phyloP scores from a whole-genome alignment of 2,329 filamentous ascomycete genomes.

The Fulvia fulva region DNA sequence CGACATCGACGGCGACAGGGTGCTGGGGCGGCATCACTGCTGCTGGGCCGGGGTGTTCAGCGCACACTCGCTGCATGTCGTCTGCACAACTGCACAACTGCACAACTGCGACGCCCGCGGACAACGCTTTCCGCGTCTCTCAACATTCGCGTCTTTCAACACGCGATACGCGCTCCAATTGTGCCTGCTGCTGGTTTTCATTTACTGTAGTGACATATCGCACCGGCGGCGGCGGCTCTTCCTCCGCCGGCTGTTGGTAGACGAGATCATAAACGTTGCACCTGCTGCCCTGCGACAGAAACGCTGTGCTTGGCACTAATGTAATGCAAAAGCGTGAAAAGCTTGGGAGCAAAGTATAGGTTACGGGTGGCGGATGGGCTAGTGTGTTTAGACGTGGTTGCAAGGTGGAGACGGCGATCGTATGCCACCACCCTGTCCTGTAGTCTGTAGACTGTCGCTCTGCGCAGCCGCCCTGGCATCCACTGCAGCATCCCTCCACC shows the following conservation, averaged over 20 bases:
- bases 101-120: too few relatives aligned
- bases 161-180: too few relatives aligned
- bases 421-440: background rate
- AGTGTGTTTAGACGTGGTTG: background rate
- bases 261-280: background rate
- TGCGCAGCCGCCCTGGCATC: background rate
- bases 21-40: background rate
- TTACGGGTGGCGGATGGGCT: background rate
- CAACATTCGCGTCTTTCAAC: too few relatives aligned
- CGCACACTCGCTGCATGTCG: background rate
- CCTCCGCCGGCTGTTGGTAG: background rate
- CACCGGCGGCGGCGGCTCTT: too few relatives aligned
- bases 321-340: background rate
- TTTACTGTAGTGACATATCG: too few relatives aligned
- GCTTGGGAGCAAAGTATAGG: background rate
- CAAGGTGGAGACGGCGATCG: background rate
- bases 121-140: too few relatives aligned
- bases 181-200: too few relatives aligned
- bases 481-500: background rate
- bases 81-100: too few relatives aligned
- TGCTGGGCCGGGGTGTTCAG: background rate
- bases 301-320: background rate
- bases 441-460: background rate
- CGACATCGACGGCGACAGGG: background rate
- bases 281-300: background rate